These are phyloP conservation scores for Aspergillus tanneri DNA, from an alignment of 2,329 filamentous ascomycete species.

Conservation along the genomic window DNA sequence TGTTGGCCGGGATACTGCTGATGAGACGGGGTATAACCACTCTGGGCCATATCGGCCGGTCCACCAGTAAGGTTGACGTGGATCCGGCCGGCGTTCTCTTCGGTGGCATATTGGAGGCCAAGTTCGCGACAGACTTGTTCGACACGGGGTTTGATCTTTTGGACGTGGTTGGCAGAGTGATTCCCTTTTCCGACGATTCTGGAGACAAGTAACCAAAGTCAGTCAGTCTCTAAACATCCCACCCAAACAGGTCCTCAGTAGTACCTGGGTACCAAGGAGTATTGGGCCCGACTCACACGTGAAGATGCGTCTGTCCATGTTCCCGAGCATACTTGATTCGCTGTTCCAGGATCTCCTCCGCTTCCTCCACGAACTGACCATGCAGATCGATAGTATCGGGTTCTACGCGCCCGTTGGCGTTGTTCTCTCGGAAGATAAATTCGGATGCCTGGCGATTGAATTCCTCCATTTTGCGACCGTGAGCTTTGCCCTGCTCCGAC, in stretches of 20 bases:
- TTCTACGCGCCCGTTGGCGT: conserved; percentile 70
- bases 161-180: conserved; percentile 75
- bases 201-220: neutral
- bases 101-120: conserved; percentile 77
- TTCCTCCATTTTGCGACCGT: conserved; percentile 78
- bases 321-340: conserved; percentile 75
- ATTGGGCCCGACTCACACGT: conserved; percentile 69
- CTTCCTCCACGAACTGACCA: conserved; percentile 91
- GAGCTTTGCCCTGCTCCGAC: conserved; percentile 79
- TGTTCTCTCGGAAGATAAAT: conserved; percentile 95
- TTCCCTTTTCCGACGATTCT: conserved; percentile 93
- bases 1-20: conserved; percentile 39
- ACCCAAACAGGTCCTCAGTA: neutral
- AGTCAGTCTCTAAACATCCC: neutral
- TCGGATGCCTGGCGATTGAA: conserved; percentile 91
- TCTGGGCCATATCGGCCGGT: conserved; percentile 53
- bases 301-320: conserved; percentile 75
- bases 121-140: conserved; percentile 82
- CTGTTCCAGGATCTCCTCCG: conserved; percentile 83
- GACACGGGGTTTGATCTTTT: conserved; percentile 94
- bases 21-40: conserved; percentile 48
- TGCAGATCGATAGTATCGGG: conserved; percentile 90
- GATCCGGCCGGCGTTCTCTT: conserved; percentile 85
- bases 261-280: too few species aligned
- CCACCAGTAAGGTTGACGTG: conserved; percentile 83